These are phyloP conservation scores for Boletus eberwhitei DNA, from an alignment of 768 basidiomycete species.

Conservation along the genomic window DNA sequence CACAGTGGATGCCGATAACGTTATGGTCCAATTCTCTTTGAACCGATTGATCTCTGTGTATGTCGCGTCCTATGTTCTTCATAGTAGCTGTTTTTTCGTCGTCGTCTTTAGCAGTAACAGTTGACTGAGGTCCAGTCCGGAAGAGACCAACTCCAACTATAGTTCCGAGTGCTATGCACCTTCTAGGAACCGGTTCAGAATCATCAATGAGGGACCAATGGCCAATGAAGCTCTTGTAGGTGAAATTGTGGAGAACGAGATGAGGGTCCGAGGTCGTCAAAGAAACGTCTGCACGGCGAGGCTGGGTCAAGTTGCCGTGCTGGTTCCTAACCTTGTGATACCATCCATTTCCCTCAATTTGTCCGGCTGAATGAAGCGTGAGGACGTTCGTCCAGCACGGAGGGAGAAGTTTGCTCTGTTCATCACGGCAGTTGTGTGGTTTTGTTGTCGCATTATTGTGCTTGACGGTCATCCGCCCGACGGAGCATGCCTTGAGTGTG, in stretches of 20 bases:
- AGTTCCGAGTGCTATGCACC: slow-evolving; percentile 93
- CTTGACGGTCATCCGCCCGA: no score
- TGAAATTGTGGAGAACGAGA: slow-evolving; percentile 81
- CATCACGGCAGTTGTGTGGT: slow-evolving; percentile 59
- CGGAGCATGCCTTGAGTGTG: slow-evolving; percentile 42
- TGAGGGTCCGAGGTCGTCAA: slow-evolving; percentile 71
- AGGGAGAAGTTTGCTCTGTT: slow-evolving; percentile 94
- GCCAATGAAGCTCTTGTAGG: slow-evolving; percentile 70
- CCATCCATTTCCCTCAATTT: slow-evolving; percentile 66
- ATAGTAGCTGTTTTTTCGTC: not conserved
- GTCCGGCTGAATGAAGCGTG: slow-evolving; percentile 88
- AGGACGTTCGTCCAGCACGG: slow-evolving; percentile 89
- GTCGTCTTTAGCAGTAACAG: slow-evolving; percentile 56
- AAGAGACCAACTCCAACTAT: slow-evolving; percentile 75
- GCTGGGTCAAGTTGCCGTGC: slow-evolving; percentile 85
- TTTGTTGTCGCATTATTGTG: slow-evolving; percentile 72
- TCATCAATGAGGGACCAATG: slow-evolving; percentile 61
- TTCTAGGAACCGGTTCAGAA: slow-evolving; percentile 91
- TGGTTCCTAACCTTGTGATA: slow-evolving; percentile 90
- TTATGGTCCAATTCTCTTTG: slow-evolving; percentile 79
- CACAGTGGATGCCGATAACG: slow-evolving; percentile 93
- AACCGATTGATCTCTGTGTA: slow-evolving; percentile 95
- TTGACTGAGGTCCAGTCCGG: slow-evolving; percentile 70
- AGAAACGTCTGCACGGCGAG: slow-evolving; percentile 72
- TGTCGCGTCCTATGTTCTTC: slow-evolving; percentile 33